A percentile compares a stretch with the other conserved stretches of the same genome.
These are phyloP conservation scores for Candida sanyaensis DNA, from an alignment of 1,139 yeast species.

Conservation along the genomic window DNA sequence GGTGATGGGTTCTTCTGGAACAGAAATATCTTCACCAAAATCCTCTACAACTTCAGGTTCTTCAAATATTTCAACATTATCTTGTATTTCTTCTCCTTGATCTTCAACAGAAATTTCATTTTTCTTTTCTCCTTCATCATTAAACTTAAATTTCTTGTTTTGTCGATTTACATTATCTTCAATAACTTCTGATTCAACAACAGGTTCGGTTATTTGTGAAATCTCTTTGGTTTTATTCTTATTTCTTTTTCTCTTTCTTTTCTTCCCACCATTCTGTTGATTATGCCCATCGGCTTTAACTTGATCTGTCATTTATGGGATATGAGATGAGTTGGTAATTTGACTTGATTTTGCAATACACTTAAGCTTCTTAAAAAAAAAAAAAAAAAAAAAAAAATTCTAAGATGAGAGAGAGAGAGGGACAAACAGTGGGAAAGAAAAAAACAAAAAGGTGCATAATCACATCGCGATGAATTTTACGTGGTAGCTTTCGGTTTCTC, in stretches of 20 bases:
- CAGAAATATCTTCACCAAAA: neutral
- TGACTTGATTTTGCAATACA: neutral
- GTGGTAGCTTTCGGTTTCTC: neutral
- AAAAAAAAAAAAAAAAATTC: neutral
- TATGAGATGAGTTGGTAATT: no score
- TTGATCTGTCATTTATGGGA: conserved; percentile 6
- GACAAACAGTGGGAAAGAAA: no score
- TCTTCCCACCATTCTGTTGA: conserved; percentile 13
- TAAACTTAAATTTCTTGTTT: conserved; percentile 33
- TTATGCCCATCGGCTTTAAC: conserved; percentile 8
- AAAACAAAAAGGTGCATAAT: no score
- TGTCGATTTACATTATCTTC: conserved; percentile 8
- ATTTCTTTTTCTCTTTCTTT: conserved; percentile 25
- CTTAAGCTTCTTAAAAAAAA: neutral
- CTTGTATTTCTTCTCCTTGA: conserved; percentile 10
- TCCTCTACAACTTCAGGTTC: conserved; percentile 7
- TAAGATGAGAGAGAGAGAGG: neutral
- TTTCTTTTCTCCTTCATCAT: conserved; percentile 18
- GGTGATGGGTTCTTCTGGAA: neutral
- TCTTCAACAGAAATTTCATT: neutral
- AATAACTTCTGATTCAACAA: neutral
- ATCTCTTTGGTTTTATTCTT: conserved; percentile 12
- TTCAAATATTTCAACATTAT: conserved; percentile 19
- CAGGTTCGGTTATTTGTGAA: neutral
- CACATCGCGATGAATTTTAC: neutral